Conservation (phyloP, 2,329 filamentous ascomycete species). For the Xylariaceae sp. region DNA sequence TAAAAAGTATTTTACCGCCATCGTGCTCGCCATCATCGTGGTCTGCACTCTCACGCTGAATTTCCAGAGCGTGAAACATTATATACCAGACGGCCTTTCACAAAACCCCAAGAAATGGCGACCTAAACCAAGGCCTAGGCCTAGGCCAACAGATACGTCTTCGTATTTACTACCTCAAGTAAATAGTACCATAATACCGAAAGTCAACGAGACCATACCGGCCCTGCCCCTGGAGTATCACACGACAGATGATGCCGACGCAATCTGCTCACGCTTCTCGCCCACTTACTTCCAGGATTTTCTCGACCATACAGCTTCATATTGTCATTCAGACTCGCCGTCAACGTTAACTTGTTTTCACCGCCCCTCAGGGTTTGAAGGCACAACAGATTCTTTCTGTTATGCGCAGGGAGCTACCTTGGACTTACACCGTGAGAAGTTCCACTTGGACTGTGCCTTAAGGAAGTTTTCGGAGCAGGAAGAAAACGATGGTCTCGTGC, state of each 20-base stretch:
- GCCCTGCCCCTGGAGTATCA: slow-evolving; percentile 5
- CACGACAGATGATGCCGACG: not conserved
- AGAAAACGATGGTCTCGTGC: slow-evolving; percentile 2
- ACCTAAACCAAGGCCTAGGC: not conserved
- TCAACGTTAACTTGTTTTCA: slow-evolving; percentile 9
- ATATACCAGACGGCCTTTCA: not conserved
- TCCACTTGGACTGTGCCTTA: slow-evolving; percentile 9
- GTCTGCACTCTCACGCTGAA: not conserved
- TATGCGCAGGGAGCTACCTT: slow-evolving; percentile 9
- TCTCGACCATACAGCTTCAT: slow-evolving; percentile 8
- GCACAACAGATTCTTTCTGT: slow-evolving; percentile 13
- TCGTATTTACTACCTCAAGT: not conserved
- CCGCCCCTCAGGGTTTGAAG: slow-evolving; percentile 6
- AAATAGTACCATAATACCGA: not conserved
- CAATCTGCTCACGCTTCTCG: slow-evolving; percentile 9
- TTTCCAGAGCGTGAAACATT: not conserved
- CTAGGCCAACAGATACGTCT: too few species aligned
- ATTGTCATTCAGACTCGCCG: slow-evolving; percentile 1
- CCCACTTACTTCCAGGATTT: slow-evolving; percentile 9
- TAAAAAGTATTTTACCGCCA: not conserved
- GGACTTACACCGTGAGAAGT: not conserved
- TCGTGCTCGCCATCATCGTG: not conserved
- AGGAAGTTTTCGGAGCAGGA: slow-evolving; percentile 11
- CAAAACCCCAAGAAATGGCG: not conserved
- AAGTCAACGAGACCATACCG: not conserved